phyloP scores from a whole-genome alignment of 176 grass and related monocot species.

The Oryza officinalis region DNA sequence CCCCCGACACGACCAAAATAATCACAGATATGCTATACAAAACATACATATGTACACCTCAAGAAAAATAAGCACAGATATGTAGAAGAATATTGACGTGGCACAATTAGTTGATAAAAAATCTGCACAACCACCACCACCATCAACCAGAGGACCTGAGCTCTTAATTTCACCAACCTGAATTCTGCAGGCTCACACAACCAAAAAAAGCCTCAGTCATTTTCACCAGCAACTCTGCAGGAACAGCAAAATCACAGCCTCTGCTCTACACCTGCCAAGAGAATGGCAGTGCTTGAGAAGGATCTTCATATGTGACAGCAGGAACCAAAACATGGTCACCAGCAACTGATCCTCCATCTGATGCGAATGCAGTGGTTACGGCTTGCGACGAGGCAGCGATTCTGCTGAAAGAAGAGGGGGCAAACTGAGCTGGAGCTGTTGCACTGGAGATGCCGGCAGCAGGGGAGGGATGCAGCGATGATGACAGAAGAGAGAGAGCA shows the following conservation, averaged over 20 bases:
- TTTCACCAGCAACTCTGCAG: neutral
- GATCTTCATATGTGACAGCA: conserved; percentile 42
- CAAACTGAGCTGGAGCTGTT: neutral
- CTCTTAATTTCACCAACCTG: neutral
- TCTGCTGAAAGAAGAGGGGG: neutral
- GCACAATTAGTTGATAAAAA: conserved; percentile 2
- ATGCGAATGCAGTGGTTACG: neutral
- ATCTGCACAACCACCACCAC: neutral
- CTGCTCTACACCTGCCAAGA: conserved; percentile 25
- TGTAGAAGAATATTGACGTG: neutral
- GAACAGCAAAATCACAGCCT: neutral
- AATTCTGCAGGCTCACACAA: neutral
- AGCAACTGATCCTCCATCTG: conserved; percentile 25
- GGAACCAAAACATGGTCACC: conserved; percentile 34
- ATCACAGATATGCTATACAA: neutral
- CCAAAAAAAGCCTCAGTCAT: neutral
- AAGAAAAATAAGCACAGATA: neutral
- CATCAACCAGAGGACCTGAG: neutral
- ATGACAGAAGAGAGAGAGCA: conserved; percentile 99
- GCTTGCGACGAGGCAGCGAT: neutral
- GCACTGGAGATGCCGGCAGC: neutral
- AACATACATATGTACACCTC: neutral
- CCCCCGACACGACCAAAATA: neutral
- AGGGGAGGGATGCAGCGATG: conserved; percentile 38
- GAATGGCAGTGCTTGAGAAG: conserved; percentile 43